These are phyloP conservation scores for Periconia sp. DNA, from an alignment of 2,329 filamentous ascomycete genomes.

Conservation along the genomic window DNA sequence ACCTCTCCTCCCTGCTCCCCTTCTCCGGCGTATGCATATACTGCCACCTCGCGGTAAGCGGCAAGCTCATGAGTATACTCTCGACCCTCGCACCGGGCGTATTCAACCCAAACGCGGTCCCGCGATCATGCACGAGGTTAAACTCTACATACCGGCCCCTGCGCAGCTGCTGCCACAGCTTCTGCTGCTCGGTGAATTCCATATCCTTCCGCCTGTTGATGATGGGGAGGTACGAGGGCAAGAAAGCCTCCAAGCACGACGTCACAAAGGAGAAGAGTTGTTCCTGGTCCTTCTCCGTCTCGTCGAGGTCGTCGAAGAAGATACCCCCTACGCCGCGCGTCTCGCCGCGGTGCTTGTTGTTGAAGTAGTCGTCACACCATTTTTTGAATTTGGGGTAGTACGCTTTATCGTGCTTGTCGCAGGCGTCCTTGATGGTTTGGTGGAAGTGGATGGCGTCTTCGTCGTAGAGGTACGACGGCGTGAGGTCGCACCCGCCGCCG, in stretches of 20 bases:
- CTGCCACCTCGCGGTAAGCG: constrained; percentile 87
- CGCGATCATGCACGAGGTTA: constrained; percentile 94
- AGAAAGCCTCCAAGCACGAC: constrained; percentile 80
- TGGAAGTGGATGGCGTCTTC: constrained; percentile 98
- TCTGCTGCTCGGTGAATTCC: constrained; percentile 82
- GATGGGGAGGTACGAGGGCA: constrained; percentile 90
- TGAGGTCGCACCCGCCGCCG: constrained; percentile 91
- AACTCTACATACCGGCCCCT: constrained; percentile 98
- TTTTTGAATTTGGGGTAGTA: constrained; percentile 96
- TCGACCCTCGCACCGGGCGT: constrained; percentile 90
- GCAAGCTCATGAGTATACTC: constrained; percentile 96
- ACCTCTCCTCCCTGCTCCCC: constrained; percentile 73
- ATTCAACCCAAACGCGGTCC: constrained; percentile 90
- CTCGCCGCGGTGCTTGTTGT: constrained; percentile 87
- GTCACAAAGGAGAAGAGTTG: constrained; percentile 88
- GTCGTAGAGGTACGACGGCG: constrained; percentile 91
- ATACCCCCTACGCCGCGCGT: constrained; percentile 89
- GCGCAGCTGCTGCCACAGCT: constrained; percentile 94
- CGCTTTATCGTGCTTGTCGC: constrained; percentile 86
- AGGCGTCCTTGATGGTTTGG: constrained; percentile 85
- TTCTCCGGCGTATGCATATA: constrained; percentile 90
- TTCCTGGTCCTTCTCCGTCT: constrained; percentile 81
- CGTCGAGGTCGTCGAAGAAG: constrained; percentile 97
- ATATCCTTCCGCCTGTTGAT: constrained; percentile 87
- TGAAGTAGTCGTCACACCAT: constrained; percentile 98